These are phyloP conservation scores for Cytospora schulzeri DNA, from an alignment of 2,329 filamentous ascomycete species.

Conservation along the genomic window DNA sequence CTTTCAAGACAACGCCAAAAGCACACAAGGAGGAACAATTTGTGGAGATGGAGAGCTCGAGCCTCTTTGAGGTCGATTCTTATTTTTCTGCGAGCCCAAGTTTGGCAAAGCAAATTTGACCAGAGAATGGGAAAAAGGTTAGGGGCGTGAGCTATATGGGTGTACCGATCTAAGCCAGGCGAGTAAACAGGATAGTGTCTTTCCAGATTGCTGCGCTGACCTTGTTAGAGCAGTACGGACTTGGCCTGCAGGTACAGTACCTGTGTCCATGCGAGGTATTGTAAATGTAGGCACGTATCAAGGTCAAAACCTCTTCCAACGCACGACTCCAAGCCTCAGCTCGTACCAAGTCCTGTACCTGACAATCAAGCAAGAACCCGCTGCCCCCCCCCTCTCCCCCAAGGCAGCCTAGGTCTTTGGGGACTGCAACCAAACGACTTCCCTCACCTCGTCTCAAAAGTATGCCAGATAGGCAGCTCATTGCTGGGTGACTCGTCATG, in stretches of 20 bases:
- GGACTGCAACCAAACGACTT: slow-evolving; percentile 18
- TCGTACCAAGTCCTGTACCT: slow-evolving; percentile 22
- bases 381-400: not conserved
- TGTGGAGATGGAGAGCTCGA: slow-evolving; percentile 40
- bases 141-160: slow-evolving; percentile 23
- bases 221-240: slow-evolving; percentile 16
- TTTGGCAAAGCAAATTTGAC: slow-evolving; percentile 26
- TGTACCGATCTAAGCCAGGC: slow-evolving; percentile 26
- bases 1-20: slow-evolving; percentile 47
- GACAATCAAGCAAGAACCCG: slow-evolving; percentile 29
- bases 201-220: slow-evolving; percentile 12
- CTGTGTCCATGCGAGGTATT: slow-evolving; percentile 15
- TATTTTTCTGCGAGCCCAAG: slow-evolving; percentile 29
- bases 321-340: slow-evolving; percentile 14
- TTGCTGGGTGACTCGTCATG: not conserved
- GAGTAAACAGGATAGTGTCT: slow-evolving; percentile 11
- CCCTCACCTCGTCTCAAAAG: not conserved
- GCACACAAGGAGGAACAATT: slow-evolving; percentile 35
- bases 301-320: slow-evolving; percentile 18
- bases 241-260: slow-evolving; percentile 25
- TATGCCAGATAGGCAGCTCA: not conserved
- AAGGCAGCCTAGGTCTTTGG: slow-evolving; percentile 9
- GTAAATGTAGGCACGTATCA: slow-evolving; percentile 17
- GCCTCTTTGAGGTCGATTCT: slow-evolving; percentile 32
- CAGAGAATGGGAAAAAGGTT: slow-evolving; percentile 23